phyloP scores from a whole-genome alignment of 2,329 filamentous ascomycete species.

The Aspergillus quadrilineatus region DNA sequence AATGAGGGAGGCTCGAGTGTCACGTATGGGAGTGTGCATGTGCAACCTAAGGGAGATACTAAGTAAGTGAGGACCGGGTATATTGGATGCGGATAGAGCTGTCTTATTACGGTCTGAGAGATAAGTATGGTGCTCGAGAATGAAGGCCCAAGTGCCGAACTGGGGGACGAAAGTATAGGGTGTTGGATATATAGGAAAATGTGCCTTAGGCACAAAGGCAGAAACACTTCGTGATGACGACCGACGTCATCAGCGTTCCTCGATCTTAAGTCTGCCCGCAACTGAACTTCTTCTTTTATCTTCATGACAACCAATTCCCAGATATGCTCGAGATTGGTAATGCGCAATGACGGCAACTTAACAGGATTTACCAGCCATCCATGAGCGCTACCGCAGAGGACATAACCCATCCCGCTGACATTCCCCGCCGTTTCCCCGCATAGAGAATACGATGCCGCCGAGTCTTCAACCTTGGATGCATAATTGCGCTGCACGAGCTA shows the following conservation, averaged over 20 bases:
- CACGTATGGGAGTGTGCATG: conserved; percentile 17
- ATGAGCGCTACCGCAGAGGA: background rate
- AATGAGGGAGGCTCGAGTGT: conserved; percentile 2
- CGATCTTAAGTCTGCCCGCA: too few species aligned
- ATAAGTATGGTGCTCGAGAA: too few species aligned
- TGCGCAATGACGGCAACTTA: background rate
- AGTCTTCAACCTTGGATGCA: background rate
- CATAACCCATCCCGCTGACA: background rate
- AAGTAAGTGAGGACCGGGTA: background rate
- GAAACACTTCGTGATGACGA: too few species aligned
- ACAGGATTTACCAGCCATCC: too few species aligned
- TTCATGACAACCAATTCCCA: too few species aligned
- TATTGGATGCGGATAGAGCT: too few species aligned
- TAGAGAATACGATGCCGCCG: background rate
- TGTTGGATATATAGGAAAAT: too few species aligned
- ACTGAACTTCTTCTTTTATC: background rate
- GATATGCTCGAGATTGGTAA: background rate
- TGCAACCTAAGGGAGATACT: conserved; percentile 7
- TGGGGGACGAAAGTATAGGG: too few species aligned
- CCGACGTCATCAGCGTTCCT: background rate
- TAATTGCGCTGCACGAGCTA: background rate
- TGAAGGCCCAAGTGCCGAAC: too few species aligned
- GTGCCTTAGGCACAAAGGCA: too few species aligned
- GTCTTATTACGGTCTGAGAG: too few species aligned
- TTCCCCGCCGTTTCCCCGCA: background rate